A percentile compares a stretch with the other conserved stretches of the same genome.
Evolutionary conservation across 331 rosid genomes (phyloP).

Genomic region (Arachis monticola): DNA sequence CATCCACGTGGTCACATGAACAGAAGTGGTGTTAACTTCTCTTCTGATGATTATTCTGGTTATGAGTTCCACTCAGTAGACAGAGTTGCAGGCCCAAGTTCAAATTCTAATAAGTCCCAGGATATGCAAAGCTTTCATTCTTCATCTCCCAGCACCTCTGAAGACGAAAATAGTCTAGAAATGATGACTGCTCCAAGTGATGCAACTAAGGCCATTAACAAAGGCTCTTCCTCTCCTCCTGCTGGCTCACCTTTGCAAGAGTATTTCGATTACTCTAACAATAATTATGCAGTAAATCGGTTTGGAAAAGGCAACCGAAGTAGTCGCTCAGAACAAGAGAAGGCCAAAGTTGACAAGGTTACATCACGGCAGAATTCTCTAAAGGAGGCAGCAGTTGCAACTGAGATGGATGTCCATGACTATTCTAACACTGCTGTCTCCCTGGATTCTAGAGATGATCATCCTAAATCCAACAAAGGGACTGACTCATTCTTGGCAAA

Average conservation of each 20-base stretch:
- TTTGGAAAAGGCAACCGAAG: conserved; percentile 81
- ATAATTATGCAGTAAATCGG: conserved; percentile 59
- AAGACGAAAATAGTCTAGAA: conserved; percentile 78
- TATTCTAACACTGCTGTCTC: conserved; percentile 70
- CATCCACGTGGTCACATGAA: conserved; percentile 50
- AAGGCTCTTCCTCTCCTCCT: conserved; percentile 63
- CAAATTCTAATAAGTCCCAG: conserved; percentile 60
- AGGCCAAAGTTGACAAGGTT: conserved; percentile 66
- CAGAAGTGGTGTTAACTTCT: conserved; percentile 64
- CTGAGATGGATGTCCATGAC: conserved; percentile 95
- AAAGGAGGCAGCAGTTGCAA: conserved; percentile 76
- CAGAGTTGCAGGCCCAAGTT: conserved; percentile 48
- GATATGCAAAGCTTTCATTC: conserved; percentile 74
- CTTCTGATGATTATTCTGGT: conserved; percentile 90
- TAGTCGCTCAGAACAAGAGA: conserved; percentile 90
- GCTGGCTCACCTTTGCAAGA: conserved; percentile 88
- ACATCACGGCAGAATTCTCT: conserved; percentile 80
- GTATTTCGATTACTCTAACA: conserved; percentile 70
- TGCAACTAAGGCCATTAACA: conserved; percentile 47
- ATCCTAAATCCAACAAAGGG: conserved; percentile 64
- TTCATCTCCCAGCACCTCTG: conserved; percentile 76
- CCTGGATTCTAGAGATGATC: conserved; percentile 79
- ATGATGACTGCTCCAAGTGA: conserved; percentile 53
- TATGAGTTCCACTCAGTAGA: conserved; percentile 86
- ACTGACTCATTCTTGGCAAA: conserved; percentile 83